Conservation (phyloP, 805 yeast genomes). For the Lipomyces anomalus region DNA sequence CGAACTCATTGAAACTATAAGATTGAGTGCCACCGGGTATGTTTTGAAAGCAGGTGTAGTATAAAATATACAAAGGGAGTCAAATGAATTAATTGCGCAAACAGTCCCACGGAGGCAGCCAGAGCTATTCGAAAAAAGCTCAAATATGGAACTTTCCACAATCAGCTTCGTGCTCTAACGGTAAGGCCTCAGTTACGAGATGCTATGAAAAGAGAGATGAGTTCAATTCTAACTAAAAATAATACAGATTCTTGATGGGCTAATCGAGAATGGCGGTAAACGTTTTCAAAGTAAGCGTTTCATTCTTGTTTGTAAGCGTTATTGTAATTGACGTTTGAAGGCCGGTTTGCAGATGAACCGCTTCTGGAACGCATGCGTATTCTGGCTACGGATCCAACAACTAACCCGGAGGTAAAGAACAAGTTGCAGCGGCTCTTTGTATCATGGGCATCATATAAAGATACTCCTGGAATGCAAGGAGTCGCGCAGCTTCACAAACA, state of each 20-base stretch:
- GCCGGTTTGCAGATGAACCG: slow-evolving; percentile 46
- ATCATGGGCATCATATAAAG: slow-evolving; percentile 59
- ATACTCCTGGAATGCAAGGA: slow-evolving; percentile 44
- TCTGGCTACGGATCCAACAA: slow-evolving; percentile 42
- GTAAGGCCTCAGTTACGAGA: slow-evolving; percentile 33
- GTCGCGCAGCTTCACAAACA: slow-evolving; percentile 44
- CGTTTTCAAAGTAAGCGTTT: slow-evolving; percentile 26
- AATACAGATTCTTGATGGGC: slow-evolving; percentile 44
- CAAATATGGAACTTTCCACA: slow-evolving; percentile 68
- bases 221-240: neutral
- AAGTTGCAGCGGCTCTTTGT: slow-evolving; percentile 47
- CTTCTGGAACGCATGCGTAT: slow-evolving; percentile 57
- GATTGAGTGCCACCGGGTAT: slow-evolving; percentile 36
- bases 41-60: too few species aligned
- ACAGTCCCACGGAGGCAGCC: slow-evolving; percentile 73
- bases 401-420: slow-evolving; percentile 42
- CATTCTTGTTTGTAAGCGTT: neutral
- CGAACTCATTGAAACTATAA: slow-evolving; percentile 53
- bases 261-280: slow-evolving; percentile 52
- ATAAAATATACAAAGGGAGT: too few species aligned
- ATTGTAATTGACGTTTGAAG: neutral
- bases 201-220: too few species aligned
- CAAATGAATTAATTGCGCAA: too few species aligned
- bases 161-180: slow-evolving; percentile 65
- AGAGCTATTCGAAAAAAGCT: slow-evolving; percentile 82